Evolutionary conservation across 2,329 filamentous ascomycete genomes (phyloP).

Genomic region (Fusarium decemcellulare): DNA sequence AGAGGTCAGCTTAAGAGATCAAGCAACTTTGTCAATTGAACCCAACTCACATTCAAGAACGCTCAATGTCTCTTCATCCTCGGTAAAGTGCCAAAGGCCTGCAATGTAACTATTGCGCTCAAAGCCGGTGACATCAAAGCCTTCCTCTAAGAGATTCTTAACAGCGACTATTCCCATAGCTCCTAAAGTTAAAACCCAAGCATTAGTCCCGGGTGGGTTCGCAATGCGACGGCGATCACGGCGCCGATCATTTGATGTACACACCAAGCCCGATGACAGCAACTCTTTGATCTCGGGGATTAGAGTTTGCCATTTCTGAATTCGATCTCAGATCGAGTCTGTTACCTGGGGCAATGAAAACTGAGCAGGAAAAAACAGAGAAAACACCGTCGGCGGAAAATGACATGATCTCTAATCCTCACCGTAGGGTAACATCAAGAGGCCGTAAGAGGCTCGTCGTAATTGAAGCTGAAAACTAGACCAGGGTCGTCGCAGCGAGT

Average conservation of each 20-base stretch:
- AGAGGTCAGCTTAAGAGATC: neutral
- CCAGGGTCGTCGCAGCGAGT: neutral
- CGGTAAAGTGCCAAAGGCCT: conserved; percentile 59
- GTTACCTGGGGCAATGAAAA: too few relatives aligned
- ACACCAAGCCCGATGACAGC: conserved; percentile 34
- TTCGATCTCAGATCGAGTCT: neutral
- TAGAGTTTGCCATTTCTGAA: conserved; percentile 11
- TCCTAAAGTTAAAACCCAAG: conserved; percentile 40
- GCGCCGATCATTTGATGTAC: neutral
- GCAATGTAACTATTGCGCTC: conserved; percentile 58
- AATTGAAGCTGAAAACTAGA: neutral
- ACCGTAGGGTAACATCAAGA: conserved; percentile 1
- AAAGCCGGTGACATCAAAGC: conserved; percentile 60
- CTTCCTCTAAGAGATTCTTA: conserved; percentile 61
- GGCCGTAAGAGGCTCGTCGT: neutral
- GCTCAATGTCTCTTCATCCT: conserved; percentile 51
- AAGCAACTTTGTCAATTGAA: too few relatives aligned
- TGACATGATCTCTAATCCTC: neutral
- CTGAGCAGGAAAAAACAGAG: neutral
- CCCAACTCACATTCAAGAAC: conserved; percentile 51
- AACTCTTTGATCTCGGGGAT: conserved; percentile 29
- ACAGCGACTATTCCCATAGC: conserved; percentile 56
- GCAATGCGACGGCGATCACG: neutral
- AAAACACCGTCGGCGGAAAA: neutral
- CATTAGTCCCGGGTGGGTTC: neutral